These are phyloP conservation scores for Botrytis porri DNA, from an alignment of 2,329 filamentous ascomycete species.

Conservation along the genomic window DNA sequence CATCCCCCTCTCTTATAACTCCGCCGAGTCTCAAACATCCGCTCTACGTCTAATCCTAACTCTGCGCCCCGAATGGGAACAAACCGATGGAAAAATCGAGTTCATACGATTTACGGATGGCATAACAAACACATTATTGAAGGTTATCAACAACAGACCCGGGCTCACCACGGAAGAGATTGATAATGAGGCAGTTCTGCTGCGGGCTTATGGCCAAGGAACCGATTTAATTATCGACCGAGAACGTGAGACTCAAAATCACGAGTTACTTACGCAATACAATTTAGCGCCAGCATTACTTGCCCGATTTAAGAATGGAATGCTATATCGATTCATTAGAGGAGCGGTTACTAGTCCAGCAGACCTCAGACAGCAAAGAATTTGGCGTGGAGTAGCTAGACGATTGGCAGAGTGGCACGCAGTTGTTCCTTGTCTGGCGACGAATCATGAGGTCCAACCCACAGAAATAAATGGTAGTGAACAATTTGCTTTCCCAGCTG, in stretches of 20 bases:
- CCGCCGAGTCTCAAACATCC: conserved; percentile 71
- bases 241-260: conserved; percentile 74
- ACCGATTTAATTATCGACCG: conserved; percentile 96
- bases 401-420: conserved; percentile 94
- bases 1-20: conserved; percentile 77
- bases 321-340: conserved; percentile 88
- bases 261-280: conserved; percentile 81
- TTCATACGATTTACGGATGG: conserved; percentile 94
- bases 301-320: conserved; percentile 91
- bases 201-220: conserved; percentile 90
- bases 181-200: conserved; percentile 79
- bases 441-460: conserved; percentile 31
- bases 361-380: conserved; percentile 70
- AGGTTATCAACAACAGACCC: conserved; percentile 66
- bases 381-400: conserved; percentile 81
- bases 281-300: conserved; percentile 82
- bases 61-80: conserved; percentile 79
- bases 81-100: conserved; percentile 69
- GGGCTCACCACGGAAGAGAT: conserved; percentile 73
- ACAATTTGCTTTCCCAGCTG: conserved; percentile 31
- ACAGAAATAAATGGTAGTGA: conserved; percentile 42
- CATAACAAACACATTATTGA: conserved; percentile 91
- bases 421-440: conserved; percentile 55
- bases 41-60: conserved; percentile 76
- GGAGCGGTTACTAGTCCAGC: conserved; percentile 76